Percentiles rank a stretch among this genome's conserved stretches.
Conservation (phyloP, 2,329 filamentous ascomycete genomes). For the Celoporthe dispersa region DNA sequence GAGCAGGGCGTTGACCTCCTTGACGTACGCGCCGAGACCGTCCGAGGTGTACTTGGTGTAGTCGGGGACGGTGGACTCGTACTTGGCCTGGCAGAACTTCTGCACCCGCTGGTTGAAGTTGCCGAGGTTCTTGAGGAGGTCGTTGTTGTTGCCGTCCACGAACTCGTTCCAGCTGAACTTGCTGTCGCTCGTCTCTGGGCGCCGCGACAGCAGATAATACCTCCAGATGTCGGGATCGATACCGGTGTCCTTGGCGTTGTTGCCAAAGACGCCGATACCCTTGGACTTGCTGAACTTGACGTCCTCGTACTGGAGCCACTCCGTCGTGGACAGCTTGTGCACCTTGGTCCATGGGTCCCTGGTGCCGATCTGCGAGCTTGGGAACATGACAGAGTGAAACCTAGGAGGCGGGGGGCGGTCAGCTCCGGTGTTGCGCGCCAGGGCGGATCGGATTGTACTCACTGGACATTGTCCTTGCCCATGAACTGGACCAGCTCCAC, state of each 20-base stretch:
- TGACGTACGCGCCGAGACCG: conserved; percentile 56
- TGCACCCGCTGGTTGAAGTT: conserved; percentile 66
- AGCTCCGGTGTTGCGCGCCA: neutral
- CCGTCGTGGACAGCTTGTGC: conserved; percentile 85
- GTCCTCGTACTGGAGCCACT: conserved; percentile 86
- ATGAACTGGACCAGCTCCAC: conserved; percentile 94
- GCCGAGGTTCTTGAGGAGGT: conserved; percentile 64
- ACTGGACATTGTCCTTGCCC: conserved; percentile 80
- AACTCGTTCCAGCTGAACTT: conserved; percentile 77
- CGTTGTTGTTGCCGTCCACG: conserved; percentile 75
- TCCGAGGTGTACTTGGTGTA: conserved; percentile 58
- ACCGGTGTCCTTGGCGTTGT: conserved; percentile 84
- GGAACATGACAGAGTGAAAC: conserved; percentile 92
- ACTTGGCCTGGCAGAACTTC: conserved; percentile 60
- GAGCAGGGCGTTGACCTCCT: conserved; percentile 69
- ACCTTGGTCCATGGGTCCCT: conserved; percentile 87
- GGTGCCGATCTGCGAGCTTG: conserved; percentile 83
- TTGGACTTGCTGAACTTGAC: conserved; percentile 94
- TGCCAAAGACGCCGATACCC: conserved; percentile 88
- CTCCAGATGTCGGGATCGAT: conserved; percentile 79
- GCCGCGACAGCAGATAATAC: conserved; percentile 73
- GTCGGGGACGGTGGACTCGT: conserved; percentile 52
- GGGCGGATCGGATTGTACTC: neutral
- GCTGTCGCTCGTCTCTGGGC: conserved; percentile 73
- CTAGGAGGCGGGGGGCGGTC: conserved; percentile 41